Base-by-base conservation (phyloP, 2,329 filamentous ascomycete species). In the Hypoxylon sp. region DNA sequence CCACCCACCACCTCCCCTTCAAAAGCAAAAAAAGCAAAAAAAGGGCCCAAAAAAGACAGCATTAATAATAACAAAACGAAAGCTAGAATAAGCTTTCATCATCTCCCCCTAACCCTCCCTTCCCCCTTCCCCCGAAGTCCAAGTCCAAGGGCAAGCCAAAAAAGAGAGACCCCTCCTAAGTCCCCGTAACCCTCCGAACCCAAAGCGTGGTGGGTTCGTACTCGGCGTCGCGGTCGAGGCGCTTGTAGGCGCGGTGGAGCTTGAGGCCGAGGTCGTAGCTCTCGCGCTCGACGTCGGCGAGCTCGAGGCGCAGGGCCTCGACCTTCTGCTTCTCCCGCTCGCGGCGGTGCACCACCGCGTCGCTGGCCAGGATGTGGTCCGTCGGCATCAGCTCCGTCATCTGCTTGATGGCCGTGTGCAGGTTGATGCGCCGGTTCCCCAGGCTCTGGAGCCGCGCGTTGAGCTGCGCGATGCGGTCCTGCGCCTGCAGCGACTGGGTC, bases 231-330 rank as follows among this genome's bases (percentile, higher is more conserved):
- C 86, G 81, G 63, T 92, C 88, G 61, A 85, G 78, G 36, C 89
- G 81, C 74, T 90, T 92, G 72, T 89, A 87, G 7, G 88, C 86
- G 15, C 88, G 77, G 67, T 90, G 83, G 45, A 94, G 75, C 69
- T 86, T 87, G 63, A 94, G 73, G 1, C 90, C 90, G 30, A 92
- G 73, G 47, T 94, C 89, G 65, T 93, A 88, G 70, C 91, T 87
- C 69, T 93, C 86, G 57, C 84, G 79, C 69, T 84, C 81, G 17
- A 94, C 82, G 56, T 91, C 88, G 3, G 86, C 81, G 25, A 93
- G 77, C 67, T 92, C 88, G 40, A 73, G 71, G 51, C 81, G 80
- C 41, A 92, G 75, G 15, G 75, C 78, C 57, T 86, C 82, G 0
- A 94, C 83, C 66, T 88, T 90, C 29, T 75, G 72, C 69, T 84